A percentile compares a stretch with the other conserved stretches of the same genome.
Evolutionary conservation across 2,329 filamentous ascomycete species (phyloP).

Genomic region (Aspergillus ochraceoroseus): DNA sequence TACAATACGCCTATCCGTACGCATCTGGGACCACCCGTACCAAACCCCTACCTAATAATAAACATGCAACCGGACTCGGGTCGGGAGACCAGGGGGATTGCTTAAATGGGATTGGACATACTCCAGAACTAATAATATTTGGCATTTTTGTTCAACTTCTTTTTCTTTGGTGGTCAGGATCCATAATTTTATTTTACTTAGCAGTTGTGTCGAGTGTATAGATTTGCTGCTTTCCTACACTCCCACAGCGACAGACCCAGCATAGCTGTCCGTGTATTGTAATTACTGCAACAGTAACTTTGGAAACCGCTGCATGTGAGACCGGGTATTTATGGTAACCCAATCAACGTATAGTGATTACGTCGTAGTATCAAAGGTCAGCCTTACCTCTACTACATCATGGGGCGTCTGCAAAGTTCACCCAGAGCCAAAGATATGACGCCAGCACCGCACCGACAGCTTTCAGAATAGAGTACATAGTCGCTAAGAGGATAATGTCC

Average conservation of each 20-base stretch:
- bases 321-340: conserved; percentile 10
- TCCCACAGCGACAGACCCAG: too few species aligned
- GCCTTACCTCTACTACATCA: conserved; percentile 17
- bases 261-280: not conserved
- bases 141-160: too few species aligned
- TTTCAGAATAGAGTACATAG: too few species aligned
- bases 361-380: conserved; percentile 10
- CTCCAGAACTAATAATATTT: too few species aligned
- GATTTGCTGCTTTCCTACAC: too few species aligned
- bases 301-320: conserved; percentile 24
- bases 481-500: too few species aligned
- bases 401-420: not conserved
- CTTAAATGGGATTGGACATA: conserved; percentile 22
- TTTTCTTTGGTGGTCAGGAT: too few species aligned
- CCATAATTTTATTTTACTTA: too few species aligned
- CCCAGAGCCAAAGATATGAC: too few species aligned
- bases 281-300: conserved; percentile 7
- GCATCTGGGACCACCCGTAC: conserved; percentile 22
- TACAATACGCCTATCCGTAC: conserved; percentile 33
- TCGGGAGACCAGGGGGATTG: conserved; percentile 33
- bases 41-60: conserved; percentile 4
- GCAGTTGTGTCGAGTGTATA: too few species aligned
- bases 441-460: too few species aligned
- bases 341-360: conserved; percentile 24
- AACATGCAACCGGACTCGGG: conserved; percentile 30